Evolutionary conservation across 495 filamentous ascomycete genomes (phyloP), one percentile per base, ranked within the genome.

Genomic region (Penicillium dipodomyicola): DNA sequence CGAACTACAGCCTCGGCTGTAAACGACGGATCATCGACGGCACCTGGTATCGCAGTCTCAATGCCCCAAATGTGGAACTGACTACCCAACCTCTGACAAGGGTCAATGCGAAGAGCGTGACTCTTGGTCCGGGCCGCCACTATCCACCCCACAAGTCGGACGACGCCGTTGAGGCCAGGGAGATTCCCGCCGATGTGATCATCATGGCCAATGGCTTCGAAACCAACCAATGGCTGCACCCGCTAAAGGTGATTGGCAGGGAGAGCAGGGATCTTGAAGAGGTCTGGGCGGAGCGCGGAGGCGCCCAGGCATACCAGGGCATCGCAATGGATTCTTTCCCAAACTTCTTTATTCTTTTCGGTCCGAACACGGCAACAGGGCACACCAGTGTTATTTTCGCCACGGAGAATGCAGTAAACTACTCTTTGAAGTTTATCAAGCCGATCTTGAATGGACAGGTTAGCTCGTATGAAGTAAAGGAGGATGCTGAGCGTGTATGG

Each of bases 321-420:
- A 81, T 80, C 42, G 83, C 84, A 4, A 75, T 89, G 69, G 82
- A 86, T 54, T 77, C 78, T 0, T 89, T 86, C 64, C 86, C 86
- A 0, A 89, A 89, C 54, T 83, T 87, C 67, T 89, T 89, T 69
- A 78, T 86, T 39, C 66, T 88, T 6, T 82, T 84, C 60, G 86
- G 86, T 0, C 86, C 86, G 0, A 88, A 88, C 56, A 86, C 83
- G 1, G 78, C 71, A 0, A 87, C 83, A 2, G 86, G 86, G 0
- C 86, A 89, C 67, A 77, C 73, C 1, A 84, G 79, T 33, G 83
- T 87, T 0, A 80, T 87, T 9, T 73, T 87, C 20, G 77, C 78
- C 0, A 77, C 72, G 9, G 86, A 89, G 62, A 85, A 85, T 50
- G 79, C 80, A 67, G 74, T 87, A 25, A 68, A 80, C 23, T 78